A percentile compares a stretch with the other conserved stretches of the same genome.
phyloP scores from a whole-genome alignment of 2,329 filamentous ascomycete species.

The Aspergillus quadricinctus region DNA sequence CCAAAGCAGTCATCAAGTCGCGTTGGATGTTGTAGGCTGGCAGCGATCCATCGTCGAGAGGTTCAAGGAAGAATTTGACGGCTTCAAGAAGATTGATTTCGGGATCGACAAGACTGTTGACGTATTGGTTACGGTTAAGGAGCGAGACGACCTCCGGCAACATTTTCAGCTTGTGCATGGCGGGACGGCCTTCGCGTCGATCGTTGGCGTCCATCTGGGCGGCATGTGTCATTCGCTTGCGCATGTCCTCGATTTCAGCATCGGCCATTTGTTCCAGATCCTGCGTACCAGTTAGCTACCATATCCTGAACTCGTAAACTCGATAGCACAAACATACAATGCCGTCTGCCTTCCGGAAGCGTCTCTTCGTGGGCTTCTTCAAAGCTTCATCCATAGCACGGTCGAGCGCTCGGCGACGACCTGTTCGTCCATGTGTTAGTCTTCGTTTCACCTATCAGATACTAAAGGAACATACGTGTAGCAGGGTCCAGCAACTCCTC shows the following conservation, averaged over 20 bases:
- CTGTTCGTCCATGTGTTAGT: constrained; percentile 30
- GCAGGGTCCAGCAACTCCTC: constrained; percentile 79
- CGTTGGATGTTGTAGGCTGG: constrained; percentile 97
- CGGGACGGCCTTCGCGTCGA: constrained; percentile 72
- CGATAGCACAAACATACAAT: constrained; percentile 56
- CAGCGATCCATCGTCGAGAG: constrained; percentile 85
- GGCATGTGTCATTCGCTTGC: constrained; percentile 83
- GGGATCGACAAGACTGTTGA: constrained; percentile 82
- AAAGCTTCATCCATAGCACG: constrained; percentile 82
- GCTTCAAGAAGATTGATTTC: constrained; percentile 94
- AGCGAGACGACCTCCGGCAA: constrained; percentile 84
- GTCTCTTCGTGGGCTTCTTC: constrained; percentile 70
- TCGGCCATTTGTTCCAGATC: constrained; percentile 89
- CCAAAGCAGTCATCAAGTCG: constrained; percentile 79
- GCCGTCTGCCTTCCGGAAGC: constrained; percentile 74
- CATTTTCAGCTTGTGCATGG: constrained; percentile 88
- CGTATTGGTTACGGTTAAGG: constrained; percentile 77
- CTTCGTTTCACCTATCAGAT: neutral
- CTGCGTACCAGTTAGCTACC: constrained; percentile 40
- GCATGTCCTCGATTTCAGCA: constrained; percentile 81
- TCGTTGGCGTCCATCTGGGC: constrained; percentile 82
- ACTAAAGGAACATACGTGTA: constrained; percentile 57
- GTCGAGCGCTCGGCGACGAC: constrained; percentile 75
- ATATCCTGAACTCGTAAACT: neutral
- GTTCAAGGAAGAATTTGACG: constrained; percentile 95